Base-by-base conservation (phyloP, 148 eudicot genomes). In the Pouteria glomerata region DNA sequence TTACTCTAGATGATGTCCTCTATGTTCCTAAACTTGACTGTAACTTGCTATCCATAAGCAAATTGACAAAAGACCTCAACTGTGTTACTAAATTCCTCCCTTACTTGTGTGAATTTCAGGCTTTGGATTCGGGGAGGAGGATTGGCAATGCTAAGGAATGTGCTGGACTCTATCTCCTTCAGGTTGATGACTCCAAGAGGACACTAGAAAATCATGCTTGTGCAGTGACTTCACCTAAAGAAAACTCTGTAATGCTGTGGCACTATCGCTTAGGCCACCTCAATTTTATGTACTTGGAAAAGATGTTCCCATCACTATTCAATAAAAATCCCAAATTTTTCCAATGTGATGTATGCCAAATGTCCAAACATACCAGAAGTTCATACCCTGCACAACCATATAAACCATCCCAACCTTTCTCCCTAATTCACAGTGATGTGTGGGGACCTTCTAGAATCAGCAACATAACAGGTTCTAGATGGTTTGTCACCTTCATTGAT, bases 211-310 rank as follows among this genome's bases (percentile, higher is more conserved):
- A 64, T 31, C 24, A 11, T n/a, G 12, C 31, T 29, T 11, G 23
- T 39, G 31, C 6, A 8, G 14, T 8, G n/a, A 13, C 18, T 64
- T 34, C 31, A 18, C 7, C 4, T 47, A 50, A 68, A 29, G 71
- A 68, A 3, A 68, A 19, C 13, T 4, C 16, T 13, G 19, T 50
- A 31, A 68, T 68, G 58, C 21, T 51, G 6, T 51, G 42, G 44
- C 71, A 68, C 5, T 68, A 50, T 68, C 59, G 58, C 8, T 19
- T 68, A 24, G 71, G 59, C 16, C 71, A 31, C 51, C 71, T 59
- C 30, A 68, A 33, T 51, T 50, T 68, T 19, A 50, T 51, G 41
- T 68, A 51, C 23, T 27, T 51, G 2, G 35, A 24, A 15, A 66
- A 66, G 26, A 0, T 66, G 23, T 66, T 47, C 4, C 69, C 69